phyloP scores from a whole-genome alignment of 2,329 filamentous ascomycete species.

The Colletotrichum nymphaeae region DNA sequence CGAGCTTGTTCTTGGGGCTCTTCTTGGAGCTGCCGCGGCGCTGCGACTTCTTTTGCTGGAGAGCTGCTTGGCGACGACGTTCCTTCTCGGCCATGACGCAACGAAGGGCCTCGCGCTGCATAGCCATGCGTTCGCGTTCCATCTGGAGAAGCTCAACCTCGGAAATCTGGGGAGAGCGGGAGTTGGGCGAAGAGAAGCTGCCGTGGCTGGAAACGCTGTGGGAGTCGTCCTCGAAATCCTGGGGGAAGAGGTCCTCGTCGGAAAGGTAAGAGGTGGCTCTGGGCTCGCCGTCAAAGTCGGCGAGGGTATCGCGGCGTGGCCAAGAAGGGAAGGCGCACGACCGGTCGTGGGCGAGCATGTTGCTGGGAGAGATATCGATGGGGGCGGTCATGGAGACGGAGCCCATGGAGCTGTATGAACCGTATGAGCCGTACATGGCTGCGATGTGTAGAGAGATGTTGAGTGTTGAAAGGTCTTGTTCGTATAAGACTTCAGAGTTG shows the following conservation, averaged over 20 bases:
- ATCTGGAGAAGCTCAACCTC: conserved; percentile 62
- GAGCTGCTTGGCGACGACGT: conserved; percentile 55
- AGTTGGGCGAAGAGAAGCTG: conserved; percentile 57
- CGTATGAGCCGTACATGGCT: conserved; percentile 63
- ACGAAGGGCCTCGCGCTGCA: conserved; percentile 65
- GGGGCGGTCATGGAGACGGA: conserved; percentile 50
- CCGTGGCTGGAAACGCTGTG: conserved; percentile 57
- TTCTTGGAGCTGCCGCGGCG: conserved; percentile 59
- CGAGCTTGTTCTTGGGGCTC: conserved; percentile 59
- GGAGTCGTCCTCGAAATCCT: conserved; percentile 62
- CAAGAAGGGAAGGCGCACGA: conserved; percentile 69
- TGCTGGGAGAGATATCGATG: conserved; percentile 58
- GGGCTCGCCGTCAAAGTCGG: conserved; percentile 50
- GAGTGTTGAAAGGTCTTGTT: conserved; percentile 27
- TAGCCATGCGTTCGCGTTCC: conserved; percentile 61
- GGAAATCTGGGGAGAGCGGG: conserved; percentile 50
- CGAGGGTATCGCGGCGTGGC: conserved; percentile 66
- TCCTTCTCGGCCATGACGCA: conserved; percentile 67
- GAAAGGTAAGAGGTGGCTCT: conserved; percentile 68
- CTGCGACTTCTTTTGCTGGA: conserved; percentile 47
- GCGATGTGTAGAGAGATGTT: conserved; percentile 36
- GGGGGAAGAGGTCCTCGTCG: conserved; percentile 72
- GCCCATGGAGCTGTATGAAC: conserved; percentile 62
- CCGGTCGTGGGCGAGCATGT: conserved; percentile 53
- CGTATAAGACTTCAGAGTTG: conserved; percentile 10